Evolutionary conservation across 306 rosid species (phyloP), one percentile per base, ranked within the genome.

Genomic region (Pterocarpus santalinus): DNA sequence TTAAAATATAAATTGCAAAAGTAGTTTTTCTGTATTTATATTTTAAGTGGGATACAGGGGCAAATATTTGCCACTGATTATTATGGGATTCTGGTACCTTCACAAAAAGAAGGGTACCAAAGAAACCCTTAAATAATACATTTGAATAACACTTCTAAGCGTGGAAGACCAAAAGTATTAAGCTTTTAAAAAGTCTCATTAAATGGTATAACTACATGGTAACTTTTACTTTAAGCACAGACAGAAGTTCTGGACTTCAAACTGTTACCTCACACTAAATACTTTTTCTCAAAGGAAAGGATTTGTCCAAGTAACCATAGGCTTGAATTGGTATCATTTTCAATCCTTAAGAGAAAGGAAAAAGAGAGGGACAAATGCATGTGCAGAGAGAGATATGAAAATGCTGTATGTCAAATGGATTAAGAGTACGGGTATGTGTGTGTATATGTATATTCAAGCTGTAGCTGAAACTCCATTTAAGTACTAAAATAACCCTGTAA

Each of bases 311-410:
- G 57, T 75, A 65, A 44, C 28, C 28, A 22, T 22, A 22, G 62
- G 72, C 32, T 65, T 56, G 65, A 78, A 64, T 51, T 10, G 51
- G 51, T 57, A 72, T 58, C 65, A 41, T 44, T 79, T 77, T 56
- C 65, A 36, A 56, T 83, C 51, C 28, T 22, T 22, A 22, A 22
- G 28, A 22, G 28, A 22, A 22, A 56, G 28, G 67, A 81, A 65
- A 12, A 56, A 65, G 17, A 74, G 63, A 9, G 51, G 73, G 17
- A 30, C 39, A 60, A 49, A 44, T 17, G 60, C 17, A 22, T 1
- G 28, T 22, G 28, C 28, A 71, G 15, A 4, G 5, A 44, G 62
- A 60, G 77, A 15, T 44, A 46, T 64, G 44, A 70, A 67, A 73
- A 73, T 8, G 58, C 35, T 22, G 17, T 63, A 32, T 6, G 12